These are phyloP conservation scores for Kalanchoe fedtschenkoi DNA, from an alignment of 164 flowering plant genomes.

Conservation along the genomic window DNA sequence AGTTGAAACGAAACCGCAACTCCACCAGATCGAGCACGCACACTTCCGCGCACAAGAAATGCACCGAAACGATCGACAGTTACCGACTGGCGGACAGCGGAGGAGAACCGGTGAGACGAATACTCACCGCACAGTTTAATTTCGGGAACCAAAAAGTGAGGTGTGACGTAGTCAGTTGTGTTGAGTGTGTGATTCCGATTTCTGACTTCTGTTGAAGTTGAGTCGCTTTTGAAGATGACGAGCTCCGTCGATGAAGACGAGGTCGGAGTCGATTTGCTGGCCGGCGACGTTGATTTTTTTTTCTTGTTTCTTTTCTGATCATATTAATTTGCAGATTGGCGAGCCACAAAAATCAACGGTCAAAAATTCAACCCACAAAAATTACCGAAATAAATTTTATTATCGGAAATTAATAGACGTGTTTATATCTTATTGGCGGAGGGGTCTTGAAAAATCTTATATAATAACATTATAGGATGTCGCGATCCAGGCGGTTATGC, in stretches of 20 bases:
- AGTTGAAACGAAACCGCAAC: background rate
- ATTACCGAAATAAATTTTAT: background rate
- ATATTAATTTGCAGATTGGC: background rate
- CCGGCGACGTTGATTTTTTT: background rate
- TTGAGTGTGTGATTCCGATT: background rate
- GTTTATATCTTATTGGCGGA: no score
- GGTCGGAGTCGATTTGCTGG: background rate
- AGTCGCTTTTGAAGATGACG: background rate
- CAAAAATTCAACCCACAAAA: background rate
- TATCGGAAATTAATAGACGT: no score
- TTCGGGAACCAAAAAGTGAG: background rate
- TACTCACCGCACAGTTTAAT: background rate
- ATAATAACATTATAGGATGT: no score
- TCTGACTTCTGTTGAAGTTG: background rate
- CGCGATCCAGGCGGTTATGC: no score
- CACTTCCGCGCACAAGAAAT: background rate
- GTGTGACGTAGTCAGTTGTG: background rate
- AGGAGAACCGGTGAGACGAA: background rate
- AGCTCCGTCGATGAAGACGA: slow-evolving; percentile 1
- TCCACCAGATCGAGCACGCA: background rate
- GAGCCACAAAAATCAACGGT: background rate
- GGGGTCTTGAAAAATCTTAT: no score
- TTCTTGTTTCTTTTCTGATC: background rate
- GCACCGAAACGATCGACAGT: background rate
- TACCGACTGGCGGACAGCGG: no score